Evolutionary conservation across 139 green algal species (phyloP).

Genomic region (Asterochloris sp.): DNA sequence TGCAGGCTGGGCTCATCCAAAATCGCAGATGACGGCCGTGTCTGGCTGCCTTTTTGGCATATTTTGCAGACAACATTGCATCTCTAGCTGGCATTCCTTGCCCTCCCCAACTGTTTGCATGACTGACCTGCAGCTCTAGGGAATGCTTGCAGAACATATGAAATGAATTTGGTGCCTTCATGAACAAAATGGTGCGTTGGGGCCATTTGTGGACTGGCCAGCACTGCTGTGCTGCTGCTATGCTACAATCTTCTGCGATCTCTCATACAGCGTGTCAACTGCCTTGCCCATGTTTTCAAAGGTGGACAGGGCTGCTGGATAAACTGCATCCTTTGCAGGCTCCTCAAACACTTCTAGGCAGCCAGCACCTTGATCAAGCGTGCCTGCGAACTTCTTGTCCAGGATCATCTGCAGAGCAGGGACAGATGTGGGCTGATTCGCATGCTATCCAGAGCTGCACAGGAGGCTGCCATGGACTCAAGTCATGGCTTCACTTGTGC

Average conservation of each 20-base stretch:
- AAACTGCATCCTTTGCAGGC: conserved; percentile 60
- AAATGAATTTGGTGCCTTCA: too few species aligned
- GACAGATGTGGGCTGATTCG: not conserved
- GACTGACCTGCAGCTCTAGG: too few species aligned
- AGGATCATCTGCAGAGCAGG: conserved; percentile 92
- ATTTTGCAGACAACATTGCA: too few species aligned
- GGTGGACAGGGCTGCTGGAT: conserved; percentile 73
- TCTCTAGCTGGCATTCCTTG: too few species aligned
- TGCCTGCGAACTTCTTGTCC: conserved; percentile 92
- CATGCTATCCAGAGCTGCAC: not conserved
- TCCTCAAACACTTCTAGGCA: conserved; percentile 91
- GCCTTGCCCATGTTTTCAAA: conserved; percentile 82
- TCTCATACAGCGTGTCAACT: conserved; percentile 80
- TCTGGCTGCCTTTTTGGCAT: too few species aligned
- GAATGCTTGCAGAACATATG: too few species aligned
- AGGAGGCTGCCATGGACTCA: not conserved
- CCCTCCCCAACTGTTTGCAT: too few species aligned
- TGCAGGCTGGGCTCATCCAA: too few species aligned
- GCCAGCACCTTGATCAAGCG: conserved; percentile 89
- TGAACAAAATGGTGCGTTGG: too few species aligned
- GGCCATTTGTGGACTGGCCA: too few species aligned
- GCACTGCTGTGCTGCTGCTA: not conserved
- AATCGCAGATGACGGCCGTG: too few species aligned
- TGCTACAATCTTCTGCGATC: conserved; percentile 69
- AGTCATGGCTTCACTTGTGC: not conserved